Evolutionary conservation across 306 rosid species (phyloP), one percentile per base, ranked within the genome.

Genomic region (Citrullus amarus): DNA sequence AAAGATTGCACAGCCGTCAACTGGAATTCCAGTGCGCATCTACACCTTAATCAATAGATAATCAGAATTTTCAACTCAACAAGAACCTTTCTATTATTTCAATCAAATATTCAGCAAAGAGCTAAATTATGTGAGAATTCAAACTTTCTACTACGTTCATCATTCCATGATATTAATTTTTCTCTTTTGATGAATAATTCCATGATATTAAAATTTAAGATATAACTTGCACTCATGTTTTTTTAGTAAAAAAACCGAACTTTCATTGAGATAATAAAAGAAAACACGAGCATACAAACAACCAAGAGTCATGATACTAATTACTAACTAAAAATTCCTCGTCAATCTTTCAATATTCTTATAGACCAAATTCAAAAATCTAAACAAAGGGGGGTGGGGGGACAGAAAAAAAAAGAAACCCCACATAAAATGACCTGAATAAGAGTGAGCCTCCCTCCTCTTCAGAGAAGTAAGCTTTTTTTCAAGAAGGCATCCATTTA

Each of bases 1-100:
- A 88, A 92, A 92, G 67, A 91, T 88, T 43, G 99, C 97, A 83
- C 99, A 95, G 79, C 97, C 99, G 84, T 95, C 99, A 71, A 84
- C 80, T 81, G 97, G 82, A 80, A 75, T 81, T 48, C 99, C 99
- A 12, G 97, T 91, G 25, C 97, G 95, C 96, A 89, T 92, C 99
- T 95, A 78, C 82, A 91, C 28, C 79, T 80, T 61, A 82, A 84
- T 80, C 83, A 82, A 86, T 79, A 80, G 39, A 79, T 67, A 50
- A 66, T 82, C 79, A 93, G 84, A 87, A 36, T 44, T 80, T 83
- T 12, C 32, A 39, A 75, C 53, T 32, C 79, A 75, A 75, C 48
- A 36, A 36, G 11, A 75, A n/a, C 34, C 15, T 51, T 28, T 32
- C 61, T 51, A 51, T 58, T 51, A 50, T 73, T 54, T 50, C 77